Conservation (phyloP, 768 basidiomycete species). For the Trametes punicea region DNA sequence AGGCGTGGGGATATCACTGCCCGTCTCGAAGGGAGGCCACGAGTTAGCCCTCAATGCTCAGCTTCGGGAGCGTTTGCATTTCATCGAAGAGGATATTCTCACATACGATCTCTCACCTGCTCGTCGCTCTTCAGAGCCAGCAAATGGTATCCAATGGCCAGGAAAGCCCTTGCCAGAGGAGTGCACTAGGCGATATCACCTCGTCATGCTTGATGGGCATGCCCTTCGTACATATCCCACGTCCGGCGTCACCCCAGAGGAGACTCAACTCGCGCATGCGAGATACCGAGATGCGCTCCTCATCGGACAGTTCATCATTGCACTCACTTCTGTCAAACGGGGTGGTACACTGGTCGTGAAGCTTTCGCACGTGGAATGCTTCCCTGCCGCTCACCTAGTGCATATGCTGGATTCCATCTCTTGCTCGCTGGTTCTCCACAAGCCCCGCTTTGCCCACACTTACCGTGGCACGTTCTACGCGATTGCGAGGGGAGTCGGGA, state of each 20-base stretch:
- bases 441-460: constrained; percentile 31
- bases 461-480: constrained; percentile 33
- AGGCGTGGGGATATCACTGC: constrained; percentile 22
- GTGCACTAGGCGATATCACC: constrained; percentile 20
- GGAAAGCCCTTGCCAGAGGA: not conserved
- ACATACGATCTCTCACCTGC: constrained; percentile 8
- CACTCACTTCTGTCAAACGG: constrained; percentile 21
- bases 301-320: constrained; percentile 33
- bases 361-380: constrained; percentile 30
- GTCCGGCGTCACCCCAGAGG: not conserved
- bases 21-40: constrained; percentile 11
- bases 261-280: constrained; percentile 1
- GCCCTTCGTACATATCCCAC: constrained; percentile 26
- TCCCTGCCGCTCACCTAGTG: constrained; percentile 29
- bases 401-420: constrained; percentile 31
- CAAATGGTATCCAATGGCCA: not conserved
- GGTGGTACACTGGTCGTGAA: constrained; percentile 34
- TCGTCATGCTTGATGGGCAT: constrained; percentile 36
- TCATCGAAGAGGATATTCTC: constrained; percentile 15
- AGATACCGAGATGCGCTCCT: constrained; percentile 27
- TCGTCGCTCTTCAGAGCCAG: not conserved
- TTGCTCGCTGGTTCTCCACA: constrained; percentile 24
- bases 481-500: constrained; percentile 29
- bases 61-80: constrained; percentile 4
- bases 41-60: constrained; percentile 2